Conservation (phyloP, 1,284 basidiomycete genomes). For the Leccinum proliferum region DNA sequence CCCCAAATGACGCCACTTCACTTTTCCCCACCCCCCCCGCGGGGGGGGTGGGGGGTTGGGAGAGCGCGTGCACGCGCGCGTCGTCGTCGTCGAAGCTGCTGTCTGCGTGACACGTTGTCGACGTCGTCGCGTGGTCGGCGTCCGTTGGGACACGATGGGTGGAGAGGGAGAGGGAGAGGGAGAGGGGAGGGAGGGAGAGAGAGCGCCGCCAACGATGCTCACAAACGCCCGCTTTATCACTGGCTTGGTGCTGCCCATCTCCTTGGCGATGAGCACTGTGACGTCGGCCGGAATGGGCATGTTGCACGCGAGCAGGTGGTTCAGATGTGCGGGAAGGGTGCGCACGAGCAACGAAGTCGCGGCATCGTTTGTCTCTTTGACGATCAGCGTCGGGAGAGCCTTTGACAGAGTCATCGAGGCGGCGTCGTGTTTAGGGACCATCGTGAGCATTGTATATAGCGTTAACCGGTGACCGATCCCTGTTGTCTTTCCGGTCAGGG, state of each 20-base stretch:
- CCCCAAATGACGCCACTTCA: no score
- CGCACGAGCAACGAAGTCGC: constrained; percentile 51
- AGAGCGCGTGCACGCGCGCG: no score
- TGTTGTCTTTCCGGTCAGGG: constrained; percentile 78
- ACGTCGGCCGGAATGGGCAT: constrained; percentile 39
- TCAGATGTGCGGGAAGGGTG: constrained; percentile 57
- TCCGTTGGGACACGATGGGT: no score
- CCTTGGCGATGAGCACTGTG: constrained; percentile 53
- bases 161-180: no score
- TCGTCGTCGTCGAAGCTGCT: no score
- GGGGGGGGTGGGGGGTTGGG: no score
- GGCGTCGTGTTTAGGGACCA: constrained; percentile 44
- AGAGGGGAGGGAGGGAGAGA: no score
- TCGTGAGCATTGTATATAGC: constrained; percentile 72
- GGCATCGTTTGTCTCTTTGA: constrained; percentile 75
- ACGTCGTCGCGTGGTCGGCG: no score
- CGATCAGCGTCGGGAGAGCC: constrained; percentile 52
- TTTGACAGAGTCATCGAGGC: constrained; percentile 55
- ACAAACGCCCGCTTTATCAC: constrained; percentile 48
- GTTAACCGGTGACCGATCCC: constrained; percentile 83
- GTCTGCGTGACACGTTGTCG: no score
- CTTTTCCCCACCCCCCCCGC: no score
- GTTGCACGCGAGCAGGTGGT: constrained; percentile 40
- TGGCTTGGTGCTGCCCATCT: constrained; percentile 58
- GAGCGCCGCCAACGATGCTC: constrained; percentile 38